Evolutionary conservation across 768 basidiomycete species (phyloP), one percentile per base, ranked within the genome.

Genomic region (Pisolithus orientalis): DNA sequence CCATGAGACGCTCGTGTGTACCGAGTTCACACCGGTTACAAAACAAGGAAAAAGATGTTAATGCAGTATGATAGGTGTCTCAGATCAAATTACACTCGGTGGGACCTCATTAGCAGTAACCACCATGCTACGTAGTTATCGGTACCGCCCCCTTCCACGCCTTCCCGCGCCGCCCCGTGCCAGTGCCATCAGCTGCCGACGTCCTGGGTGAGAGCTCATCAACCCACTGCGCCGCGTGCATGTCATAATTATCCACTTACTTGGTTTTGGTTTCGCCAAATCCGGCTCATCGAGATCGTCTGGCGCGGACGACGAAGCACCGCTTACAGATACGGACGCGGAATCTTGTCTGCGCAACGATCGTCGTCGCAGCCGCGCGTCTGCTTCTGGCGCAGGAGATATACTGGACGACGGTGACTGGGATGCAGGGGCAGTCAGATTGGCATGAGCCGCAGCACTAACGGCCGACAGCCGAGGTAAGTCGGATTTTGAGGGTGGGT

Each of bases 401-500:
- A 53, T 53, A 16, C 53, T 45, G 7, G 42, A 52, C 8, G 55
- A 57, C 5, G 63, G 58, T 28, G 65, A 66, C 34, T 64, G 65
- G 25, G 55, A 40, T 24, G 54, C 29, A 43, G 64, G 56, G 5
- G 47, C 31, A n/a, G 46, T 53, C 54, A 50, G 32, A 53, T 46
- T 65, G 14, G 66, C 53, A 10, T 67, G 63, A 38, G 58, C 49
- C 28, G 62, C 57, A 10, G 59, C 40, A 29, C 57, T 70, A 27
- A 70, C 66, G 27, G 66, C 61, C 24, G 64, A 60, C 39, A 68
- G 47, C 46, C 66, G 65, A 37, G 67, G 67, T 47, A 68, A 68
- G 46, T 53, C 67, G 65, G 28, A 68, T 68, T 58, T 69, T 68
- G 27, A 68, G 62, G 17, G 67, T 68, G 39, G 67, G 68, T 9